Percentiles rank a stretch among this genome's conserved stretches.
Conservation (phyloP, 179 eudicot species). For the Camellia oleifera region DNA sequence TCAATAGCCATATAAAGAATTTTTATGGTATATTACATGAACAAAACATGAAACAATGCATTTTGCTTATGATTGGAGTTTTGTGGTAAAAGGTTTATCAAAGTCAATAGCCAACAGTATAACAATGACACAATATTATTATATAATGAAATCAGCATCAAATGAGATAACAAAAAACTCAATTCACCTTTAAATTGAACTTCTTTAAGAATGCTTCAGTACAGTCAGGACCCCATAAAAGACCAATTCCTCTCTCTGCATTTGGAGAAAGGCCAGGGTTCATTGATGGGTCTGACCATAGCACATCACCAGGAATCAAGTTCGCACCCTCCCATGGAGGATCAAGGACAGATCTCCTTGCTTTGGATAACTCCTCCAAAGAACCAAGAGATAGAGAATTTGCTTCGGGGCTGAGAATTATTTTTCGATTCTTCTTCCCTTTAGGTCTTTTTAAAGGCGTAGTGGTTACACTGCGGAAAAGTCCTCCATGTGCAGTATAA, state of each 20-base stretch:
- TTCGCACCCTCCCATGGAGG: conserved; percentile 96
- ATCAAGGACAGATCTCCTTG: conserved; percentile 91
- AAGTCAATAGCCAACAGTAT: background rate
- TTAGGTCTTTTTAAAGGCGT: conserved; percentile 53
- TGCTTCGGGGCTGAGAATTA: conserved; percentile 44
- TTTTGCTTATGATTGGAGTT: background rate
- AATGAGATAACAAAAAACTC: background rate
- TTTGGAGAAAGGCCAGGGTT: conserved; percentile 90
- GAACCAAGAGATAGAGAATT: conserved; percentile 64
- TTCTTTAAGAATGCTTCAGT: conserved; percentile 82
- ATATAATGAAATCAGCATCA: background rate
- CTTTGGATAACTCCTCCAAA: conserved; percentile 82
- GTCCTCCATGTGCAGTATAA: conserved; percentile 97
- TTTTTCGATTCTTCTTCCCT: conserved; percentile 79
- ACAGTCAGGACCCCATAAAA: conserved; percentile 98
- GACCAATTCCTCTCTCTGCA: conserved; percentile 91
- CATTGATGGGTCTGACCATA: conserved; percentile 97
- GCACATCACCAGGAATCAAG: conserved; percentile 93
- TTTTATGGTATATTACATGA: background rate
- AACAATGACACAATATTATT: background rate
- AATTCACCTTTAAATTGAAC: conserved; percentile 62
- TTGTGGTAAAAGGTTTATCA: background rate
- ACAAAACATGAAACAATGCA: background rate
- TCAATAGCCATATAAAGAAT: background rate
- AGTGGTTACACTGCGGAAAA: conserved; percentile 59